These are phyloP conservation scores for Diplocarpon rosae DNA, from an alignment of 2,329 filamentous ascomycete species.

Conservation along the genomic window DNA sequence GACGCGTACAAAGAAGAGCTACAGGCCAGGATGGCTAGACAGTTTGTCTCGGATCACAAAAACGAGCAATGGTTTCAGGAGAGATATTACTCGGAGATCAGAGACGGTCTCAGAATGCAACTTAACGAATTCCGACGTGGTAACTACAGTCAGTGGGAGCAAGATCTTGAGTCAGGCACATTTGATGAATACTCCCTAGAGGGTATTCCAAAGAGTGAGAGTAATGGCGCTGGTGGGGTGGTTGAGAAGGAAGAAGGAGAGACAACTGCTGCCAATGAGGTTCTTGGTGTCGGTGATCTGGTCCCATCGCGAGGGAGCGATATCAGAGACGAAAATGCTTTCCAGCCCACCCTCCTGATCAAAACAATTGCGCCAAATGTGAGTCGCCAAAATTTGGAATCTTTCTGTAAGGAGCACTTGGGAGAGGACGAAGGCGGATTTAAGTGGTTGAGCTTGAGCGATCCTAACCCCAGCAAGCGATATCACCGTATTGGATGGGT, in stretches of 20 bases:
- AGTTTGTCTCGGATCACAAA: slow-evolving; percentile 87
- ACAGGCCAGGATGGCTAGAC: slow-evolving; percentile 69
- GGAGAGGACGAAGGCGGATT: slow-evolving; percentile 86
- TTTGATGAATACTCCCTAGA: slow-evolving; percentile 95
- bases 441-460: slow-evolving; percentile 90
- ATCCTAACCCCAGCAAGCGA: slow-evolving; percentile 93
- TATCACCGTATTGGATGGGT: slow-evolving; percentile 99
- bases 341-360: slow-evolving; percentile 87
- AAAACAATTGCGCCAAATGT: slow-evolving; percentile 97
- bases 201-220: slow-evolving; percentile 86
- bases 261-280: slow-evolving; percentile 81
- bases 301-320: slow-evolving; percentile 76
- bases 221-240: slow-evolving; percentile 72
- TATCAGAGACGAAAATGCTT: slow-evolving; percentile 76
- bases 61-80: slow-evolving; percentile 97
- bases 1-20: slow-evolving; percentile 58
- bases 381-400: slow-evolving; percentile 83
- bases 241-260: slow-evolving; percentile 95
- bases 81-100: slow-evolving; percentile 76
- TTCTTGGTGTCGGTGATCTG: slow-evolving; percentile 83
- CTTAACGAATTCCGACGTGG: slow-evolving; percentile 70
- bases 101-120: slow-evolving; percentile 62
- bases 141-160: slow-evolving; percentile 78
- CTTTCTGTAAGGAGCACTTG: slow-evolving; percentile 87
- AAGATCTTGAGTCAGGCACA: slow-evolving; percentile 69